Percentiles rank a stretch among this genome's conserved stretches.
Conservation (phyloP, 768 basidiomycete genomes). For the Podaxis sp. region DNA sequence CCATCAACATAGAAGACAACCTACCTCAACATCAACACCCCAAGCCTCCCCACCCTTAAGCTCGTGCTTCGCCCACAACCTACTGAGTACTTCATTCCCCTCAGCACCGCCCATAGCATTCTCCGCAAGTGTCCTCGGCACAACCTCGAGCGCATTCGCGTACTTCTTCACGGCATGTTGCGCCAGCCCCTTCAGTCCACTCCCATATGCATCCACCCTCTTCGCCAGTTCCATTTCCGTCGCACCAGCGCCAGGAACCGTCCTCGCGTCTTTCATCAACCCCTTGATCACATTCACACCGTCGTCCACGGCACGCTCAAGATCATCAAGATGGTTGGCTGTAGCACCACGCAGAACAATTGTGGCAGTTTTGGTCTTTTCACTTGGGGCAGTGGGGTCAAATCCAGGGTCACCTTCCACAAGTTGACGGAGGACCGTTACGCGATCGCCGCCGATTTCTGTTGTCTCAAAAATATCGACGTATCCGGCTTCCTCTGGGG, state of each 20-base stretch:
- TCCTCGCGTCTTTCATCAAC: slow-evolving; percentile 82
- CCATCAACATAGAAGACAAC: slow-evolving; percentile 15
- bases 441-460: slow-evolving; percentile 97
- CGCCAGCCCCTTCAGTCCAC: slow-evolving; percentile 82
- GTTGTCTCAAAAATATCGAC: slow-evolving; percentile 94
- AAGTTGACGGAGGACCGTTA: slow-evolving; percentile 92
- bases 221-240: slow-evolving; percentile 91
- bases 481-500: slow-evolving; percentile 92
- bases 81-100: slow-evolving; percentile 89
- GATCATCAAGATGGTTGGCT: slow-evolving; percentile 89
- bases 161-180: slow-evolving; percentile 95
- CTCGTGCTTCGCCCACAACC: slow-evolving; percentile 89
- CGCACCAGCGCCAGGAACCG: slow-evolving; percentile 94
- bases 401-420: slow-evolving; percentile 63
- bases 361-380: slow-evolving; percentile 87
- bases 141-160: slow-evolving; percentile 86
- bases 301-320: slow-evolving; percentile 95
- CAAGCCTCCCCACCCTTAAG: slow-evolving; percentile 68
- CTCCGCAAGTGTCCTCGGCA: slow-evolving; percentile 91
- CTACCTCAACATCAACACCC: slow-evolving; percentile 90
- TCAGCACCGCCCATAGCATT: slow-evolving; percentile 91
- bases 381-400: slow-evolving; percentile 48
- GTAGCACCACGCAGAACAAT: slow-evolving; percentile 96
- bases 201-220: slow-evolving; percentile 83
- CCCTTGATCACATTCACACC: slow-evolving; percentile 96